Evolutionary conservation across 306 rosid species (phyloP), one percentile per base, ranked within the genome.

Genomic region (Erythrophleum fordii): DNA sequence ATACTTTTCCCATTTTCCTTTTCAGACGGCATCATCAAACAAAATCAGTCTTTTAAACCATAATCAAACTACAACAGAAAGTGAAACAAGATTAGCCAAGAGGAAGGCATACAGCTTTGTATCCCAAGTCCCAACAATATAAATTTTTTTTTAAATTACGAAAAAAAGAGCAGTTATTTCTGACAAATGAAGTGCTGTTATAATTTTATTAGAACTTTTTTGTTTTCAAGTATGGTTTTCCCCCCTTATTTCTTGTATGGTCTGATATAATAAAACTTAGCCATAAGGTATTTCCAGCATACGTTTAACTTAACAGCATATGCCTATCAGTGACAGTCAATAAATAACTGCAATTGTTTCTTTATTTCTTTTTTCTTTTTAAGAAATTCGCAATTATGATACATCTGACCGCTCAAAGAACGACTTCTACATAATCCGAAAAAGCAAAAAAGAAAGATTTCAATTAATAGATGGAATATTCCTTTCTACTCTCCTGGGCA

Each of bases 1-100:
- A 77, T 80, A 90, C 91, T 29, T 48, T 77, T 81, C 77, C 77
- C 77, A 25, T 81, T 73, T 78, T 75, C 78, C 86, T 79, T 72
- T 39, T 78, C 83, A 39, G 84, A 73, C 8, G 83, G 80, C 91
- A 87, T 87, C 34, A 56, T 56, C 79, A 83, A 39, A 72, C 34
- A 62, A 61, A 22, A 35, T n/a, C 41, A 10, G 42, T 64, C 72
- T 72, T 46, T 69, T 3, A 42, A 67, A 37, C 46, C 48, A 52
- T 39, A 14, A 18, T 49, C 56, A 44, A 17, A 76, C 88, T 86
- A 29, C 34, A 84, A 84, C 14, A 20, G 49, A 69, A 12, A 23
- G 6, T 13, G 26, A 44, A 72, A 51, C 26, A 45, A 48, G 46
- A 28, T 70, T 60, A 39, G 62, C 46, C 25, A 25, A 14, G 18